Evolutionary conservation across 768 basidiomycete species (phyloP), one percentile per base, ranked within the genome.

Genomic region (Inosperma sp.): DNA sequence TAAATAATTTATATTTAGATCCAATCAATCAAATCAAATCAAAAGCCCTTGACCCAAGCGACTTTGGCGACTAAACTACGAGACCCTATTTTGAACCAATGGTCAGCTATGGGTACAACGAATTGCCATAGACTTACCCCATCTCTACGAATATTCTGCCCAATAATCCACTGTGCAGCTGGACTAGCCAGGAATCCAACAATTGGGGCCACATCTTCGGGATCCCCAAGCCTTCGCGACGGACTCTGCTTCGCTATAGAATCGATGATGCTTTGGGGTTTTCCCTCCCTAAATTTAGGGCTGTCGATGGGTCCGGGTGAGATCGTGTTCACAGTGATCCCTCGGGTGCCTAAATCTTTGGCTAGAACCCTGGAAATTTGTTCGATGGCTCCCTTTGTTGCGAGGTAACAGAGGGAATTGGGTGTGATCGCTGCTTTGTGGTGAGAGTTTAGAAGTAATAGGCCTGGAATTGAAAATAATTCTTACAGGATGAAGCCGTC

Each of bases 351-450:
- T n/a, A 82, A 69, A 52, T 82, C 80, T 53, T 82, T 81, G 5
- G 81, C 75, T 13, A 83, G 73, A 19, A 80, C 74, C 13, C 81
- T 75, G 27, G 75, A 65, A 36, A 81, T 67, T 54, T 83, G 81
- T 59, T 83, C 81, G 47, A 83, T 68, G 1, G 81, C 81, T 30
- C 78, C 81, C 62, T 82, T 81, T 0, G 80, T 73, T 22, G 77
- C 75, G 50, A 73, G 69, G 63, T 81, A 82, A 39, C 75, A 65
- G 22, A 83, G 69, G 14, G 72, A 70, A 51, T 75, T 74, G 0
- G 81, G 74, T 5, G 68, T 63, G 27, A 82, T 66, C 16, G 62
- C 69, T 73, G 23, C 36, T 45, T 7, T 43, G 31, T 34, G 41
- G 46, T 30, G 26, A 34, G 21, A 23, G 22, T 34, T 19, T 46